Percentiles rank a stretch among this genome's conserved stretches.
phyloP scores from a whole-genome alignment of 768 basidiomycete species.

The Chalciporus pseudorubinellus region DNA sequence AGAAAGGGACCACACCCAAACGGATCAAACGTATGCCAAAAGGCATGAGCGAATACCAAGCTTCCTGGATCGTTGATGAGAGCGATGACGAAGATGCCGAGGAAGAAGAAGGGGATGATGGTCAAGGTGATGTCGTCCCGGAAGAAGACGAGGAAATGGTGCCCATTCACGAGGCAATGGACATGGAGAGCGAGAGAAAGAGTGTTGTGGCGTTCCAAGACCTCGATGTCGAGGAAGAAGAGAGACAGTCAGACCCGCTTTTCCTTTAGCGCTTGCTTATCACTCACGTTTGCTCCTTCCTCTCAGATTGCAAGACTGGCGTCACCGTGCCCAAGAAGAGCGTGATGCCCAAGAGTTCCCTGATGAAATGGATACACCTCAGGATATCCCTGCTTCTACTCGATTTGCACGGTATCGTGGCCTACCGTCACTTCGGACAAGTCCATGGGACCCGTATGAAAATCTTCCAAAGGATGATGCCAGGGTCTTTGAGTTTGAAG shows the following conservation, averaged over 20 bases:
- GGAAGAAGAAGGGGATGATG: constrained; percentile 43
- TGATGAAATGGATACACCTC: constrained; percentile 94
- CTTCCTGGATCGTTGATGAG: constrained; percentile 92
- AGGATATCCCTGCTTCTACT: constrained; percentile 70
- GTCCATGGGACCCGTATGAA: constrained; percentile 97
- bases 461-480: constrained; percentile 93
- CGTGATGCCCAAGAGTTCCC: constrained; percentile 86
- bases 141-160: constrained; percentile 67
- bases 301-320: constrained; percentile 65
- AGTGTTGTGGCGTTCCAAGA: constrained; percentile 66
- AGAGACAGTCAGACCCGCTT: constrained; percentile 62
- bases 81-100: constrained; percentile 60
- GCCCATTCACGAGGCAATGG: constrained; percentile 52
- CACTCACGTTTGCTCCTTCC: neutral
- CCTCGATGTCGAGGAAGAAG: constrained; percentile 81
- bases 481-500: constrained; percentile 95
- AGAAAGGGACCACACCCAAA: constrained; percentile 73
- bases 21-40: constrained; percentile 83
- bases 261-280: neutral
- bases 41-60: constrained; percentile 96
- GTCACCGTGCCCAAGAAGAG: constrained; percentile 68
- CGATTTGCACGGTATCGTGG: constrained; percentile 94
- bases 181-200: constrained; percentile 53
- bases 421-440: constrained; percentile 87
- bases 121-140: constrained; percentile 32